Evolutionary conservation across 768 basidiomycete species (phyloP), one percentile per base, ranked within the genome.

Genomic region (Rhodotorula diobovata): DNA sequence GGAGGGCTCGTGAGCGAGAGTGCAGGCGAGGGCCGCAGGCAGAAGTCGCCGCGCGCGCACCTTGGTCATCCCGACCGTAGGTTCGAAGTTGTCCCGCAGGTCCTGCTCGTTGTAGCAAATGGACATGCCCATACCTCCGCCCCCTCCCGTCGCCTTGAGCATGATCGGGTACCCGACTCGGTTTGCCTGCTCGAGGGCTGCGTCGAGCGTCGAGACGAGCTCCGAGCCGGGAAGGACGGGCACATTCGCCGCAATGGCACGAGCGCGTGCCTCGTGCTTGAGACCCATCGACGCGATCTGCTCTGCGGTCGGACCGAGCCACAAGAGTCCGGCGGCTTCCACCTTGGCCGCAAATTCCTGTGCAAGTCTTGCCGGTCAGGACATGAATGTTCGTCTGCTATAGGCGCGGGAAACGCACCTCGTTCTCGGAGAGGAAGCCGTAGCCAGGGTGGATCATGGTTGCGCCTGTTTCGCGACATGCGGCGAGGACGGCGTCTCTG

Each of bases 101-200:
- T 84, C 84, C 0, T 67, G 61, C n/a, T 82, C 82, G 55, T 81
- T 76, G 28, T 75, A 70, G 75, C 87, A 88, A 39, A 88, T 81
- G 14, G 83, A 82, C 76, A 89, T 83, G 8, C 87, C 88, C 84
- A 87, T 86, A 0, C 88, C 88, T 5, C 88, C 88, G 2, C 88
- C 88, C 6, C 87, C 88, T 0, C 86, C 86, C 1, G 86, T 87
- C 2, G 87, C 62, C 45, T 75, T 72, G 56, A 75, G 59, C 70
- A 75, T 68, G 35, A 71, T 34, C 0, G 88, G 88, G 72, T 82
- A 88, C 1, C 86, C 86, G 34, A 87, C 81, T 9, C 71, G 67
- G 16, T 68, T 72, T 20, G 85, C 85, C 3, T 82, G 77, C 14
- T 82, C 82, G 0, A 79, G 78, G 15, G 81, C 80, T 4, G 45